Conservation (phyloP, 495 filamentous ascomycete genomes). For the Podospora conica region DNA sequence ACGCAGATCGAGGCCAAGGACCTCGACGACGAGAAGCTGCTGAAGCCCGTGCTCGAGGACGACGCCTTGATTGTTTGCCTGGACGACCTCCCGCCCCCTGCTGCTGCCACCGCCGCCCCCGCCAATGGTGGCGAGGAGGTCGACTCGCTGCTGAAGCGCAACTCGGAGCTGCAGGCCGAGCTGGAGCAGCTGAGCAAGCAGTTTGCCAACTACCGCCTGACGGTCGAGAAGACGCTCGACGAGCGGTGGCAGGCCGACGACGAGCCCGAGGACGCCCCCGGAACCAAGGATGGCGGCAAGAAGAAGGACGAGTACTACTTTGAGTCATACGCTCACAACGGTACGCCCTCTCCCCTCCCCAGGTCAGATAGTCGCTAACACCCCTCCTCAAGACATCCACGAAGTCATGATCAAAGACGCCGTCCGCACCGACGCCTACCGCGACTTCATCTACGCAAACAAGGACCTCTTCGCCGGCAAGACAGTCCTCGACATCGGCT, state of each 20-base stretch:
- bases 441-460: conserved; percentile 96
- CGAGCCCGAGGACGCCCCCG: conserved; percentile 17
- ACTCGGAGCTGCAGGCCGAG: conserved; percentile 63
- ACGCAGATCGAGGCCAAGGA: conserved; percentile 50
- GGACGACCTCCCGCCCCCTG: conserved; percentile 59
- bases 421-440: conserved; percentile 90
- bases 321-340: conserved; percentile 71
- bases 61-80: conserved; percentile 79
- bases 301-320: conserved; percentile 65
- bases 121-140: conserved; percentile 16
- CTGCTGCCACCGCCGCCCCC: conserved; percentile 15
- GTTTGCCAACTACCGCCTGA: conserved; percentile 64
- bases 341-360: conserved; percentile 33
- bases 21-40: conserved; percentile 67
- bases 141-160: conserved; percentile 46
- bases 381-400: conserved; percentile 60
- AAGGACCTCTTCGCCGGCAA: conserved; percentile 96
- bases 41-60: conserved; percentile 83
- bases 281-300: conserved; percentile 15
- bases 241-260: conserved; percentile 54
- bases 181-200: conserved; percentile 57
- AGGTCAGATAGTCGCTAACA: not conserved
- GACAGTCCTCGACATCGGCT: conserved; percentile 95
- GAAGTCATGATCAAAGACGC: conserved; percentile 94
- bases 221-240: conserved; percentile 65